A percentile compares a stretch with the other conserved stretches of the same genome.
Evolutionary conservation across 495 filamentous ascomycete genomes (phyloP).

Genomic region (Echria macrotheca): DNA sequence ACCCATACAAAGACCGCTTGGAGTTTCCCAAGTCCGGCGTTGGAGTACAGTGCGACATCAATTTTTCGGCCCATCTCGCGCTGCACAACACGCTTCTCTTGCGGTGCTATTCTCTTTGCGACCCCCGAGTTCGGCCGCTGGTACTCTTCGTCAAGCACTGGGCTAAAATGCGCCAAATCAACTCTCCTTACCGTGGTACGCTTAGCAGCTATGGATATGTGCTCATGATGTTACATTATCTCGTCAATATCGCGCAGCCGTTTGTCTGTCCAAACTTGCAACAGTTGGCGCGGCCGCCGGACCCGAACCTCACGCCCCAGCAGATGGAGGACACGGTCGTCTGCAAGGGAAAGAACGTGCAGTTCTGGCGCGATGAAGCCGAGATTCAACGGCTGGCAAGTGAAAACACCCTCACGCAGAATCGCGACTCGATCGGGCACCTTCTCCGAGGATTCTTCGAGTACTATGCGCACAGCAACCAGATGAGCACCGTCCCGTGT

Average conservation of each 20-base stretch:
- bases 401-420: slow-evolving; percentile 50
- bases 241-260: slow-evolving; percentile 69
- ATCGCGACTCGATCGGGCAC: slow-evolving; percentile 54
- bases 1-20: slow-evolving; percentile 49
- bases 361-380: slow-evolving; percentile 63
- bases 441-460: slow-evolving; percentile 75
- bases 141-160: slow-evolving; percentile 79
- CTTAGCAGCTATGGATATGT: slow-evolving; percentile 83
- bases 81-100: slow-evolving; percentile 75
- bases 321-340: slow-evolving; percentile 35
- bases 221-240: slow-evolving; percentile 89
- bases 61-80: slow-evolving; percentile 72
- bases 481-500: slow-evolving; percentile 32
- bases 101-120: slow-evolving; percentile 68
- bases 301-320: slow-evolving; percentile 32
- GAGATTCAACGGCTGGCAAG: slow-evolving; percentile 51
- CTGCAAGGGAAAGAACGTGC: slow-evolving; percentile 55
- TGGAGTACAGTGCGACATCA: slow-evolving; percentile 79
- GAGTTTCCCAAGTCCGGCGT: slow-evolving; percentile 65
- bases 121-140: slow-evolving; percentile 65
- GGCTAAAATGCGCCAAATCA: slow-evolving; percentile 76
- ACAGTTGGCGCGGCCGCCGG: slow-evolving; percentile 40
- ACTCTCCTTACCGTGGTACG: slow-evolving; percentile 73
- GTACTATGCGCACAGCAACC: slow-evolving; percentile 59
- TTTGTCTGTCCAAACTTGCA: slow-evolving; percentile 80